Base-by-base conservation (phyloP, 192 early-diverging fungal species). In the Kickxella alabastrina region DNA sequence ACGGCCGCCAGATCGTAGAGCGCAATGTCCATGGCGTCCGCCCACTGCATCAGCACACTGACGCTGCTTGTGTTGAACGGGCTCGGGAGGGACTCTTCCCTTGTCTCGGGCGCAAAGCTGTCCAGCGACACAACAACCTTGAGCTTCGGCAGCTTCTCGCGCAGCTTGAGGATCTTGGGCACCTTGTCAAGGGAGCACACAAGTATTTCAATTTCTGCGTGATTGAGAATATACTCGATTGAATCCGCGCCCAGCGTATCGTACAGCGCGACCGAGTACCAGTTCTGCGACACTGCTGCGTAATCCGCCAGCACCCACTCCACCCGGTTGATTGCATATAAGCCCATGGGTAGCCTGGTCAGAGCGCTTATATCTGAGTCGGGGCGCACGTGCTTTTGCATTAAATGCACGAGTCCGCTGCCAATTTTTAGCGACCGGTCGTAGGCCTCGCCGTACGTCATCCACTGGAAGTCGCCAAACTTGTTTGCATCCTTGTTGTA, bases 181-280 rank as follows among this genome's bases (percentile, higher is more conserved):
- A 87, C 47, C 43, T 84, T 76, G 59, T 80, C 81, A 34, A 76
- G 41, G 25, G 80, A 83, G 44, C 85, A 84, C 26, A 89, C 77
- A n/a, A 92, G 60, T 21, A 85, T 54, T 21, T 81, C 67, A 42
- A 88, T 75, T 31, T 91, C 91, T 9, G 91, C 79, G 43, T 94
- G 90, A 65, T 90, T 92, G 18, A 95, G 55, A 31, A 95, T 90
- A 50, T 86, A 92, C 68, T 87, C 82, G 35, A 95, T 75, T 8
- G 89, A 80, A 23, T 91, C 87, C 0, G 84, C 80, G 41, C 90
- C 95, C 13, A 96, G 79, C 15, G 92, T 92, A 59, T 96, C 93
- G 66, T 93, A 93, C 27, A 95, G 73, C 5, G 92, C 83, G 10
- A 94, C 91, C 4, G 79, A 70, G 46, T 77, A 79, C 28, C 85